Percentiles rank a stretch among this genome's conserved stretches.
Evolutionary conservation across 2,329 filamentous ascomycete genomes (phyloP).

Genomic region (Clarireedia homoeocarpa): DNA sequence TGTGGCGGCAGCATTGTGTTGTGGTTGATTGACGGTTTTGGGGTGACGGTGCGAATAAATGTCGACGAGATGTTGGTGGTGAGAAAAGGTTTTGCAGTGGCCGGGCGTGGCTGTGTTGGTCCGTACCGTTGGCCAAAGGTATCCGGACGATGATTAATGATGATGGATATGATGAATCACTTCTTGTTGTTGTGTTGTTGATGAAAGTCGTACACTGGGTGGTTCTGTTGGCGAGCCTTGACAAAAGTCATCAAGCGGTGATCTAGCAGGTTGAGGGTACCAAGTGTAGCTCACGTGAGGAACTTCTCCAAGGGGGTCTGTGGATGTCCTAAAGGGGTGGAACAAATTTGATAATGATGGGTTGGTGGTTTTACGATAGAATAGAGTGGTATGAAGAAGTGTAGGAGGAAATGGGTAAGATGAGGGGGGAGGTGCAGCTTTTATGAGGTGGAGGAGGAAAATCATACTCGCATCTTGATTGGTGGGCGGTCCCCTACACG

Average conservation of each 20-base stretch:
- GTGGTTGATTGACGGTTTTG: neutral
- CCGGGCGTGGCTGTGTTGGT: neutral
- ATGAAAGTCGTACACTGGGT: conserved; percentile 16
- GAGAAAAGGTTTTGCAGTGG: conserved; percentile 1
- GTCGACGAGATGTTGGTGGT: neutral
- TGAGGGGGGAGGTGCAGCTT: conserved; percentile 22
- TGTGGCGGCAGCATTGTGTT: neutral
- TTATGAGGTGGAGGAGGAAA: conserved; percentile 17
- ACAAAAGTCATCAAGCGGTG: conserved; percentile 20
- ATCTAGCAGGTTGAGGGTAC: conserved; percentile 27
- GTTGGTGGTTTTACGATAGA: conserved; percentile 17
- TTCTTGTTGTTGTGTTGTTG: conserved; percentile 16
- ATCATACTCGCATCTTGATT: conserved; percentile 8
- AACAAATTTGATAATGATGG: conserved; percentile 22
- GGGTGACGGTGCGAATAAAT: neutral
- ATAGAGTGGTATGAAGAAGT: conserved; percentile 16
- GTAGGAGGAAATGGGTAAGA: conserved; percentile 24
- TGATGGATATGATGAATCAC: conserved; percentile 18
- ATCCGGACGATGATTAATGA: neutral
- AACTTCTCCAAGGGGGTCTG: conserved; percentile 18
- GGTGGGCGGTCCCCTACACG: conserved; percentile 1
- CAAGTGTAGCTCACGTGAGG: conserved; percentile 21
- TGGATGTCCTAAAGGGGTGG: conserved; percentile 18
- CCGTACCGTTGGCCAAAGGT: neutral
- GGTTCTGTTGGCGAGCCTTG: conserved; percentile 17